These are phyloP conservation scores for Plasmodium malariae DNA, from an alignment of 169 alveolate genomes.

Conservation along the genomic window DNA sequence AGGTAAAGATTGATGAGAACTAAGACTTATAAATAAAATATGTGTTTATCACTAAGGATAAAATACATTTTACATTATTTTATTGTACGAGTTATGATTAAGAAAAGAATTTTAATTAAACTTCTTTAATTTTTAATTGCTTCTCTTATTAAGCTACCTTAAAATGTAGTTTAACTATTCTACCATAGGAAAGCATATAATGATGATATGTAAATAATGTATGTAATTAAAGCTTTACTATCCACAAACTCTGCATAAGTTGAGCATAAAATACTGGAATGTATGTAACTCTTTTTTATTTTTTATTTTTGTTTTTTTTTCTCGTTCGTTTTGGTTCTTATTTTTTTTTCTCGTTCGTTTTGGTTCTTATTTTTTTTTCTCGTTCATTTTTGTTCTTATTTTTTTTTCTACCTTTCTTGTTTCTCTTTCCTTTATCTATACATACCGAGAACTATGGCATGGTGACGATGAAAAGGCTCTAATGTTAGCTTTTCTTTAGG, in stretches of 20 bases:
- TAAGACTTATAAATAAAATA: neutral
- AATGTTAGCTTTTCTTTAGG: conserved; percentile 97
- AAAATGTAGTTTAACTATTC: neutral
- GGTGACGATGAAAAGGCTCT: conserved; percentile 99
- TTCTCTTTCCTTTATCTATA: conserved; percentile 92
- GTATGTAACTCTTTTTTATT: no score
- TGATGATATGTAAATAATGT: no score
- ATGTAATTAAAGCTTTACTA: no score
- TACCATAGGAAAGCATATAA: no score
- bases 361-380: no score
- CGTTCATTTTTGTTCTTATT: conserved; percentile 48
- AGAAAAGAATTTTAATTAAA: neutral
- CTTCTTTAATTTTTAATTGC: neutral
- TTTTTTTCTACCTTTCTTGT: conserved; percentile 80
- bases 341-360: neutral
- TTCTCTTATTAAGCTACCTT: neutral
- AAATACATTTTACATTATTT: neutral
- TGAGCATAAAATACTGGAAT: no score
- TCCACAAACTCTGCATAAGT: no score
- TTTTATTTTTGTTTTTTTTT: no score
- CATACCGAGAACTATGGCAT: conserved; percentile 98
- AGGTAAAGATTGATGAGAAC: neutral
- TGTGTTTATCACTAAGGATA: neutral
- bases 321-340: neutral
- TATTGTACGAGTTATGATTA: neutral